Percentiles rank a stretch among this genome's conserved stretches.
Evolutionary conservation across 768 basidiomycete genomes (phyloP).

Genomic region (Serendipita vermifera): DNA sequence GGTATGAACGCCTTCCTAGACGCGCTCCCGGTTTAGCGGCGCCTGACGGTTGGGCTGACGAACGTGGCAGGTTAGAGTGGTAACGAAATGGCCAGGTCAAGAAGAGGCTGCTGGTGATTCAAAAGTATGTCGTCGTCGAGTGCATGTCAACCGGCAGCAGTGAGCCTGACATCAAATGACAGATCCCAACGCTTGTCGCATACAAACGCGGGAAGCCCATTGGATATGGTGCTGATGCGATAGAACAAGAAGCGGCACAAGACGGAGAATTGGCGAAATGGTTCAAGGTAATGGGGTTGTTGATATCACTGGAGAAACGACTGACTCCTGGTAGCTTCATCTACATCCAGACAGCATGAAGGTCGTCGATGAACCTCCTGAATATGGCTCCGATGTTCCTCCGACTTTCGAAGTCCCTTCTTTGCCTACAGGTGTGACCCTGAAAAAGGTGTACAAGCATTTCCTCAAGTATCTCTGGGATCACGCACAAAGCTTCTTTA

Average conservation of each 20-base stretch:
- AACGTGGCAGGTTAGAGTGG: conserved; percentile 1
- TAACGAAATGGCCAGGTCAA: conserved; percentile 11
- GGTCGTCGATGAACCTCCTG: conserved; percentile 4
- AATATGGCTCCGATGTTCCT: background rate
- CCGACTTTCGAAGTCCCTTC: conserved; percentile 2
- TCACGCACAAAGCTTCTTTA: conserved; percentile 10
- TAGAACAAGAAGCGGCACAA: conserved; percentile 3
- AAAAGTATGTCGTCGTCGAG: conserved; percentile 8
- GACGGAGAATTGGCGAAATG: conserved; percentile 5
- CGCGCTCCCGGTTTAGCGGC: background rate
- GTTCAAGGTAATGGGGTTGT: background rate
- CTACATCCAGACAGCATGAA: conserved; percentile 8
- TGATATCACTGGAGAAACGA: background rate
- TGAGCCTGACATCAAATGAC: too few relatives aligned
- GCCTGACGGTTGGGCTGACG: background rate
- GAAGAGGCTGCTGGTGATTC: conserved; percentile 11
- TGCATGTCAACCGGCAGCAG: too few relatives aligned
- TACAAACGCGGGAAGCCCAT: conserved; percentile 8
- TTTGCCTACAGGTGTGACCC: background rate
- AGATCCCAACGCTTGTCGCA: conserved; percentile 5
- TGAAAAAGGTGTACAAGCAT: conserved; percentile 5
- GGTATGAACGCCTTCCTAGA: conserved; percentile 2
- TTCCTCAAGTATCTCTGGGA: conserved; percentile 6
- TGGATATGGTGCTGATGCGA: conserved; percentile 8
- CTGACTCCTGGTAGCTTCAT: background rate